phyloP scores from a whole-genome alignment of 345 rosid species.

The Brassica carinata region DNA sequence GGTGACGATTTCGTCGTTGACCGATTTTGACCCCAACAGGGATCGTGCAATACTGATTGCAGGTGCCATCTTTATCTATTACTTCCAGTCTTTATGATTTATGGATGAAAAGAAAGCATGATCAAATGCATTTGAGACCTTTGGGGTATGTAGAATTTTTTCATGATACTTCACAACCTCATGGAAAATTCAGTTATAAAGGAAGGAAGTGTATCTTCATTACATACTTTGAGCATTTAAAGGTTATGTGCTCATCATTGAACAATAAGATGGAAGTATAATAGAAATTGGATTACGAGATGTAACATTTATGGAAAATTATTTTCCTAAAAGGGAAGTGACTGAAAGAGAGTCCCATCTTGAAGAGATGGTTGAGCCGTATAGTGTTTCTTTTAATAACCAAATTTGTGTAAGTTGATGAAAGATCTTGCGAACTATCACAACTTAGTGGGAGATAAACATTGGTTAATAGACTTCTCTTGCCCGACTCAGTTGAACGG shows the following conservation, averaged over 20 bases:
- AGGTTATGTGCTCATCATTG: background rate
- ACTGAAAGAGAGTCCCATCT: background rate
- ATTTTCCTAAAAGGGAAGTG: background rate
- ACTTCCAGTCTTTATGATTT: conserved; percentile 4
- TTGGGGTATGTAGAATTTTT: background rate
- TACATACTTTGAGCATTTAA: background rate
- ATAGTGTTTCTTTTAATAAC: background rate
- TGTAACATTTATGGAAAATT: conserved; percentile 25
- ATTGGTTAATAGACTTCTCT: background rate
- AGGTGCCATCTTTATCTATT: background rate
- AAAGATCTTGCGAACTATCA: background rate
- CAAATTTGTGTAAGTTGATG: background rate
- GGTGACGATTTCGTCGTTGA: too few species aligned
- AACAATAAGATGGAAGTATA: background rate
- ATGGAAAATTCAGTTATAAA: background rate
- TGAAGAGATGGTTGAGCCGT: background rate
- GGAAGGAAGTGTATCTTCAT: background rate
- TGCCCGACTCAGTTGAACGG: background rate
- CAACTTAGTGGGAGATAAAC: background rate
- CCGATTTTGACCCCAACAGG: too few species aligned
- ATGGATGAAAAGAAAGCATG: background rate
- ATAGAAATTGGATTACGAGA: conserved; percentile 10
- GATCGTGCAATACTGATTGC: background rate
- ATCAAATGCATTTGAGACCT: background rate
- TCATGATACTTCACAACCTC: background rate